Evolutionary conservation across 2,329 filamentous ascomycete species (phyloP).

Genomic region (Chaetomiaceae sp.): DNA sequence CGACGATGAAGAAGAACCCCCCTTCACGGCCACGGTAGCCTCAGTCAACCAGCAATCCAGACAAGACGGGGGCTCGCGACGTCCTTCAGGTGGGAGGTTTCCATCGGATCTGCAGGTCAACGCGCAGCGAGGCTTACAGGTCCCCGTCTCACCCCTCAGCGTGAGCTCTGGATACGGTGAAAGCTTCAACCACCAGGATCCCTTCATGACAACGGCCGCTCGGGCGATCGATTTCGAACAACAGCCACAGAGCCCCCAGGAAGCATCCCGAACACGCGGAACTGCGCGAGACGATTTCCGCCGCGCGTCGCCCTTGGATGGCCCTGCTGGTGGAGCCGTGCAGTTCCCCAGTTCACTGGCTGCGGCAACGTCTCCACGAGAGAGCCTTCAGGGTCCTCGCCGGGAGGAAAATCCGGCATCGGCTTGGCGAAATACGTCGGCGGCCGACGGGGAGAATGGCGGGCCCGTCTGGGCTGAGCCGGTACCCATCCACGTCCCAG

Average conservation of each 20-base stretch:
- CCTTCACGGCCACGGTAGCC: conserved; percentile 53
- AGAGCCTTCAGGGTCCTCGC: neutral
- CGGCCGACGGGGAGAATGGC: neutral
- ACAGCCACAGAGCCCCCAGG: conserved; percentile 21
- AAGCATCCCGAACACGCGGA: neutral
- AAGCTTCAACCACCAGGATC: conserved; percentile 51
- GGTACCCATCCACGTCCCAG: conserved; percentile 1
- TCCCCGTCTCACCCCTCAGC: conserved; percentile 74
- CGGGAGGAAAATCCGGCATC: neutral
- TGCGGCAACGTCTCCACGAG: neutral
- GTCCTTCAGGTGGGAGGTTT: conserved; percentile 92
- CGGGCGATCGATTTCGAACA: conserved; percentile 42
- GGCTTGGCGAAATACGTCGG: neutral
- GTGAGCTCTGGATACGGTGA: conserved; percentile 60
- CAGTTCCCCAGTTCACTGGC: neutral
- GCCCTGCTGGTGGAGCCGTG: neutral
- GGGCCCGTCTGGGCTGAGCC: conserved; percentile 9
- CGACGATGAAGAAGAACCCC: conserved; percentile 62
- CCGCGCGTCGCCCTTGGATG: neutral
- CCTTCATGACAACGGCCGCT: conserved; percentile 47
- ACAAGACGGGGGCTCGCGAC: conserved; percentile 51
- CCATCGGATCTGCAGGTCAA: conserved; percentile 89
- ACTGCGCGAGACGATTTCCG: neutral
- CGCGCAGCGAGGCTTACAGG: conserved; percentile 71
- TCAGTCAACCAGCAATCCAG: conserved; percentile 50